Evolutionary conservation across 441 rosid species (phyloP), one percentile per base, ranked within the genome.

Genomic region (Theobroma grandiflorum): DNA sequence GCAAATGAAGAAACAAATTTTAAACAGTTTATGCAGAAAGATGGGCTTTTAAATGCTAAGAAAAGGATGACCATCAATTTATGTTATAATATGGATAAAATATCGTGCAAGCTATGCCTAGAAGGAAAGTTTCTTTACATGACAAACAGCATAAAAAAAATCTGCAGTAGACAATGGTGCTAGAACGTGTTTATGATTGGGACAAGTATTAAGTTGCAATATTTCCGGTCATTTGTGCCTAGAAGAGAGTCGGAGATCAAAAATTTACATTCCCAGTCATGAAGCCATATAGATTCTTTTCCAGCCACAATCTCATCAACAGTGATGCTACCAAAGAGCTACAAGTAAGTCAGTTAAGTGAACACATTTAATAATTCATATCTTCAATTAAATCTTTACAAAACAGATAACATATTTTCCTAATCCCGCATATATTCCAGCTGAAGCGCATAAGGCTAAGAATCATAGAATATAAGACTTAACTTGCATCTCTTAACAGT

Each of bases 381-480:
- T 26, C 20, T 14, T 69, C 74, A 26, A 26, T 69, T 26, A 69
- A 47, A 47, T 20, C 38, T 52, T 49, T 35, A 35, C 14, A 72
- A 72, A 37, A 72, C 62, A 18, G 22, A 72, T 33, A 33, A 18
- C 75, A 72, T 52, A 53, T 35, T 52, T 72, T 63, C 33, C 63
- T 2, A 55, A 72, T 37, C 35, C 2, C 10, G 33, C 49, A 35
- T 55, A 72, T 33, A 16, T 52, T 52, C 45, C n/a, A 20, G 66
- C 35, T 20, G 66, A 57, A 37, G 18, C 37, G 77, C 65, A 55
- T 8, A 57, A 55, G 50, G 50, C 33, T 37, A 8, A 73, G 4
- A 73, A 38, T 38, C 76, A 50, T 53, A 20, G 58, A 55, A 72
- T 35, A 35, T 6, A 72, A 52, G 26, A 72, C 35, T 57, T 53